Evolutionary conservation across 2,329 filamentous ascomycete genomes (phyloP), one percentile per base, ranked within the genome.

Genomic region (Coniochaeta ligniaria): DNA sequence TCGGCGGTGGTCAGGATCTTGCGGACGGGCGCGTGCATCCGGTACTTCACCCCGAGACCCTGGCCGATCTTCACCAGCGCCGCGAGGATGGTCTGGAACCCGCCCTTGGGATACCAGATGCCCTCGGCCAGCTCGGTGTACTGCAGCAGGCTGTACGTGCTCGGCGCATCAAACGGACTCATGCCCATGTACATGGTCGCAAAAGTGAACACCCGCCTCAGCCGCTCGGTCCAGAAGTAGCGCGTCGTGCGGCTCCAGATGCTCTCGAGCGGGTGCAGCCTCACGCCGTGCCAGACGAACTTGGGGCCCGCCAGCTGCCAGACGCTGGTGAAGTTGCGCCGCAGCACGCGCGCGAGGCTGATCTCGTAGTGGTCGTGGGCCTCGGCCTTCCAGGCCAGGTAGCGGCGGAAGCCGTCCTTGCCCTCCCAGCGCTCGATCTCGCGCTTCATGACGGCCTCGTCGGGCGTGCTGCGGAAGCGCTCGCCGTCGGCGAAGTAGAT

Each of bases 181-280:
- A 92, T 92, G 0, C 89, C 89, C 85, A 92, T 89, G 68, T 92
- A 92, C 89, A 92, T 92, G 66, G 86, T 91, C 24, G 84, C 88
- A 72, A 92, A 92, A 0, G 89, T 91, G 65, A 92, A 92, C 0
- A 89, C 88, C 28, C 88, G 75, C 62, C 89, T 77, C 67, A 92
- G 69, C 61, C 88, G 77, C 68, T 91, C 88, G 0, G 86, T 87
- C 77, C 78, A 81, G 71, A 92, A 92, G 67, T 91, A 91, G 63
- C 80, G 80, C 28, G 82, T 77, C 3, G 87, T 85, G 31, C 89
- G 75, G 7, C 77, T 77, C 76, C 87, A 92, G 17, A 91, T 88
- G 66, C 81, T 87, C 70, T 91, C 85, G 63, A 91, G 86, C 0
- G 87, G 88, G 75, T 91, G 89, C 60, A 92, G 71, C 12, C 76